Percentiles rank a stretch among this genome's conserved stretches.
Evolutionary conservation across 805 yeast genomes (phyloP).

Genomic region (Nematodospora valgi): DNA sequence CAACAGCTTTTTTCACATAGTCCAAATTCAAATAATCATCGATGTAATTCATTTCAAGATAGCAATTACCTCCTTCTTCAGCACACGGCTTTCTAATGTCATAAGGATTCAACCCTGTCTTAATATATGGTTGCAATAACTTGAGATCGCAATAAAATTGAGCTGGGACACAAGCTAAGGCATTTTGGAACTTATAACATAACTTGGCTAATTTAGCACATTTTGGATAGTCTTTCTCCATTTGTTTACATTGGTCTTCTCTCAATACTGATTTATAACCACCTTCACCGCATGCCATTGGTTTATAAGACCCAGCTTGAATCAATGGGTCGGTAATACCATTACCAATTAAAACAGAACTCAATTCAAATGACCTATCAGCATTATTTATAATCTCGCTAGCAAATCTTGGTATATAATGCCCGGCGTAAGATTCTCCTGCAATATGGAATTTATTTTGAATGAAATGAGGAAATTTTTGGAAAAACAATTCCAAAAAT

Average conservation of each 20-base stretch:
- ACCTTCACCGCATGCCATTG: constrained; percentile 47
- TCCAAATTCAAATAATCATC: constrained; percentile 52
- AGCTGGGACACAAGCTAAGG: constrained; percentile 43
- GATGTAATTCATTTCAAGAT: constrained; percentile 46
- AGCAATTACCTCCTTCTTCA: constrained; percentile 51
- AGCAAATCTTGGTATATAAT: constrained; percentile 89
- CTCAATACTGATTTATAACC: constrained; percentile 36
- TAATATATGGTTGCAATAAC: constrained; percentile 27
- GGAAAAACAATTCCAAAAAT: constrained; percentile 78
- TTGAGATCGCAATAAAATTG: constrained; percentile 25
- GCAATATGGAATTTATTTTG: constrained; percentile 74
- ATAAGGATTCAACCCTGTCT: constrained; percentile 60
- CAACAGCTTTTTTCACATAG: constrained; percentile 52
- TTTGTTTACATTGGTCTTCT: constrained; percentile 28
- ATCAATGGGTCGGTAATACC: constrained; percentile 43
- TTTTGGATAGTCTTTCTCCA: constrained; percentile 32
- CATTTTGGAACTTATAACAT: constrained; percentile 30
- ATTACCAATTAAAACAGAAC: constrained; percentile 42
- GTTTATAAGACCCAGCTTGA: constrained; percentile 37
- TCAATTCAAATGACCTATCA: constrained; percentile 41
- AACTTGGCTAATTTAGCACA: constrained; percentile 29
- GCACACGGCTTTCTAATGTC: constrained; percentile 55
- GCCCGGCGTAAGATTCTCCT: constrained; percentile 94
- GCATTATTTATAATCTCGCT: constrained; percentile 69
- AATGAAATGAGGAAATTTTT: constrained; percentile 70